Conservation (phyloP, 1,139 yeast genomes). For the Arxiozyma bovina region DNA sequence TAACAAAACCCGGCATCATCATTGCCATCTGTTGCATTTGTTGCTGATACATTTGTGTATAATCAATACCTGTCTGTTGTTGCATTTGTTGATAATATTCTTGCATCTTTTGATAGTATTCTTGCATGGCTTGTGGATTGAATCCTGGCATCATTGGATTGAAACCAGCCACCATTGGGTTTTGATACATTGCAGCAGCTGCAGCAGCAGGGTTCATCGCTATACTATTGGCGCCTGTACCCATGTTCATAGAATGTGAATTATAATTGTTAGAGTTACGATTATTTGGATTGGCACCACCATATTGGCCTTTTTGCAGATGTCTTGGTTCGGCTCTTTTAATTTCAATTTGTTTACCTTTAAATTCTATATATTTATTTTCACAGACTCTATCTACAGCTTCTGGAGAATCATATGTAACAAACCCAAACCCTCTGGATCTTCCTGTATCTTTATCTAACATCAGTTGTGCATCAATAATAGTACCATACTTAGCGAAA, state of each 20-base stretch:
- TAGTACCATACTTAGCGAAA: slow-evolving; percentile 84
- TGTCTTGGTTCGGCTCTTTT: slow-evolving; percentile 96
- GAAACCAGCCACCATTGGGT: slow-evolving; percentile 38
- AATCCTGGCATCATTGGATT: slow-evolving; percentile 48
- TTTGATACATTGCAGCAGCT: slow-evolving; percentile 26
- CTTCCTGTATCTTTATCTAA: slow-evolving; percentile 96
- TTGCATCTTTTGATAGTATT: slow-evolving; percentile 81
- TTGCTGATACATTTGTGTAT: slow-evolving; percentile 34
- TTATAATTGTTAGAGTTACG: slow-evolving; percentile 30
- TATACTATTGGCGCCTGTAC: slow-evolving; percentile 8
- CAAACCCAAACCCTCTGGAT: slow-evolving; percentile 96
- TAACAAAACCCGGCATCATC: slow-evolving; percentile 50
- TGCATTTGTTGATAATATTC: slow-evolving; percentile 63
- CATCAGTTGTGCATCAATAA: slow-evolving; percentile 96
- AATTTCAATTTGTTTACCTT: slow-evolving; percentile 89
- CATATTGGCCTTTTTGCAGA: slow-evolving; percentile 37
- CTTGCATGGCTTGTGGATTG: slow-evolving; percentile 80
- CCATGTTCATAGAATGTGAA: neutral
- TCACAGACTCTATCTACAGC: slow-evolving; percentile 91
- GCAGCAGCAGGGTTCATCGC: slow-evolving; percentile 10
- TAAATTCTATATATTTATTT: slow-evolving; percentile 70
- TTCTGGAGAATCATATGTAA: slow-evolving; percentile 89
- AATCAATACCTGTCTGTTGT: slow-evolving; percentile 36
- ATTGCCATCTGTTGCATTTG: slow-evolving; percentile 41
- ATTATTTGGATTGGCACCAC: slow-evolving; percentile 22